Conservation (phyloP, 306 rosid species). For the Spatholobus suberectus region DNA sequence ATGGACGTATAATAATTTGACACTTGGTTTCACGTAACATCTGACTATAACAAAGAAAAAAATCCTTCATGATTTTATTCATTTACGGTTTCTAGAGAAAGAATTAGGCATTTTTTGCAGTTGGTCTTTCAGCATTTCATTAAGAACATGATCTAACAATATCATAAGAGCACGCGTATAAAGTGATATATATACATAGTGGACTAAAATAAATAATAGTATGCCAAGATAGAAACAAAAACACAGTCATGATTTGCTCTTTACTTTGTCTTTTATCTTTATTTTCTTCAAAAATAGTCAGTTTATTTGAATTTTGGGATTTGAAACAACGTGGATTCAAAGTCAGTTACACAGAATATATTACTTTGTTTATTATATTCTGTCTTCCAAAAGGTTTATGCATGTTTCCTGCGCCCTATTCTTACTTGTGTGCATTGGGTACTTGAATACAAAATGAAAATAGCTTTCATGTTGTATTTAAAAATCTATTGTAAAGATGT, state of each 20-base stretch:
- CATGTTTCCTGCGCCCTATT: conserved; percentile 27
- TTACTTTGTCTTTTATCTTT: conserved; percentile 28
- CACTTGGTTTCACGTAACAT: conserved; percentile 1
- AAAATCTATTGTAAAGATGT: not conserved
- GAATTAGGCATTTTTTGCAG: conserved; percentile 32
- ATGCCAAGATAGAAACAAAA: conserved; percentile 33
- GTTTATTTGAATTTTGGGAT: conserved; percentile 34
- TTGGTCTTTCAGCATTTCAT: conserved; percentile 42
- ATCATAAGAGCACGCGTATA: conserved; percentile 70
- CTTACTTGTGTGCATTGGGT: conserved; percentile 9
- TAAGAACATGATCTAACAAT: conserved; percentile 35
- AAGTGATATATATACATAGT: conserved; percentile 49
- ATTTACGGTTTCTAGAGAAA: conserved; percentile 48
- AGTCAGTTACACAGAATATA: conserved; percentile 30
- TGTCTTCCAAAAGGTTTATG: conserved; percentile 32
- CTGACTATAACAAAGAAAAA: not conserved
- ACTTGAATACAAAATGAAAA: conserved; percentile 13
- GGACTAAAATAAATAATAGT: conserved; percentile 49
- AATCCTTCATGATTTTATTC: conserved; percentile 15
- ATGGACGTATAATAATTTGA: not conserved
- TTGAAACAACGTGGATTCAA: conserved; percentile 36
- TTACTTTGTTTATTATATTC: conserved; percentile 33
- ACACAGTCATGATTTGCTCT: conserved; percentile 22
- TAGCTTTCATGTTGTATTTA: conserved; percentile 4
- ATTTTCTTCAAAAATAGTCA: not conserved